Evolutionary conservation across 2,329 filamentous ascomycete species (phyloP).

Genomic region (Neonectria faginata): DNA sequence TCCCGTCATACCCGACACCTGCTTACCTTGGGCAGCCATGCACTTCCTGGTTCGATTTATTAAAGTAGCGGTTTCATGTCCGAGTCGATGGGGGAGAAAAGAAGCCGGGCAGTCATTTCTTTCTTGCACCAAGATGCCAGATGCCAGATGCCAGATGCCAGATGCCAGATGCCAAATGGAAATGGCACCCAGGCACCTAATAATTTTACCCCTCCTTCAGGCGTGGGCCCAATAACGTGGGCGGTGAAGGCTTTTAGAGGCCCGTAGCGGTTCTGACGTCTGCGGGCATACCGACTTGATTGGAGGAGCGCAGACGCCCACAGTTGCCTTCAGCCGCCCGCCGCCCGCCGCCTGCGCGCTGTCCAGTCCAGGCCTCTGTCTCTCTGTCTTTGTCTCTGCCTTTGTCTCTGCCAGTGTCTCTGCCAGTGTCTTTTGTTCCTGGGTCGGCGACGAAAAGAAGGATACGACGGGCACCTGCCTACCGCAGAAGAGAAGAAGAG

Average conservation of each 20-base stretch:
- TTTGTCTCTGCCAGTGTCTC: too few relatives aligned
- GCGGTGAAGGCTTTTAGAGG: conserved; percentile 43
- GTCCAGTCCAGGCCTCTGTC: background rate
- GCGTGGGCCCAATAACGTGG: conserved; percentile 31
- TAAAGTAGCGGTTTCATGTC: background rate
- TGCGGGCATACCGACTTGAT: conserved; percentile 40
- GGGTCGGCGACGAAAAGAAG: background rate
- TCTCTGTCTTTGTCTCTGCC: background rate
- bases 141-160: conserved; percentile 11
- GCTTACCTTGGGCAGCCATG: too few relatives aligned
- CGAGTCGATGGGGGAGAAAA: background rate
- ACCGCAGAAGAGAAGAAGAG: background rate
- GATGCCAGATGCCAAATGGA: conserved; percentile 5
- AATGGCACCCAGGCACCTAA: conserved; percentile 3
- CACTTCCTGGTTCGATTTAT: background rate
- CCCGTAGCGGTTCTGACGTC: conserved; percentile 36
- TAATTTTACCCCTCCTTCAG: conserved; percentile 40
- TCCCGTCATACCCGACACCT: background rate
- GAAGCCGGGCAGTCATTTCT: background rate
- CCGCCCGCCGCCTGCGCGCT: conserved; percentile 25
- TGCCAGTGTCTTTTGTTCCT: background rate
- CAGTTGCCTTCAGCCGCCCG: background rate
- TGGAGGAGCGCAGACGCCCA: conserved; percentile 39
- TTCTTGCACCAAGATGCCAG: background rate
- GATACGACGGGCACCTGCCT: background rate